Evolutionary conservation across 139 green algal species (phyloP).

Genomic region (Diplosphaera chodatii): DNA sequence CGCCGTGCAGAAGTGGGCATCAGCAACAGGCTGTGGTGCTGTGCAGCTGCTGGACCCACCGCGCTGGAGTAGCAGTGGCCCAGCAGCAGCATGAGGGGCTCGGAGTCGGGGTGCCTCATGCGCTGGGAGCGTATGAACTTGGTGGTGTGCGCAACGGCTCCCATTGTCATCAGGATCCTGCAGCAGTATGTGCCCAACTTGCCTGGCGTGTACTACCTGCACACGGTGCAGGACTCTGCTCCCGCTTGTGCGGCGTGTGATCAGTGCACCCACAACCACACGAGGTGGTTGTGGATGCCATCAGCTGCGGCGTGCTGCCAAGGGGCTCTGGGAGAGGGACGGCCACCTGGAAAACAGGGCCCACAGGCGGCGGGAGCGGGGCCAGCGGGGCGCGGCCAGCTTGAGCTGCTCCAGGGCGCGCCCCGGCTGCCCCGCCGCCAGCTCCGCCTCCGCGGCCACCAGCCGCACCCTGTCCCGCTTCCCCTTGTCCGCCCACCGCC

Average conservation of each 20-base stretch:
- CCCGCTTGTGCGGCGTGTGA: too few relatives aligned
- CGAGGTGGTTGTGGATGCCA: neutral
- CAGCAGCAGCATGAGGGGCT: conserved; percentile 45
- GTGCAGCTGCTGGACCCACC: neutral
- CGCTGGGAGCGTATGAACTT: conserved; percentile 33
- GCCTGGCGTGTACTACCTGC: neutral
- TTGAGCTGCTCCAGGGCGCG: conserved; percentile 21
- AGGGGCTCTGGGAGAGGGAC: too few relatives aligned
- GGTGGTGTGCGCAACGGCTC: conserved; percentile 10
- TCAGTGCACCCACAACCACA: too few relatives aligned
- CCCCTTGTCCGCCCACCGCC: conserved; percentile 11
- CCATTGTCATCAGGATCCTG: conserved; percentile 20
- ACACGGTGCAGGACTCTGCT: too few relatives aligned
- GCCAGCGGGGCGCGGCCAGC: conserved; percentile 19
- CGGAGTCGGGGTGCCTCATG: conserved; percentile 25
- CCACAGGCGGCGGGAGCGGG: conserved; percentile 41
- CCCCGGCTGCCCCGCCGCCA: conserved; percentile 8
- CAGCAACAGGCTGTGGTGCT: neutral
- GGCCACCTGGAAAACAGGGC: conserved; percentile 41
- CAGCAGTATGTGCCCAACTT: conserved; percentile 18
- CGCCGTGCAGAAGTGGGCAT: too few relatives aligned
- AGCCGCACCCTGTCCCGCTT: conserved; percentile 32
- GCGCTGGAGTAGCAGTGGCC: conserved; percentile 36
- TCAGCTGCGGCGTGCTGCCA: neutral
- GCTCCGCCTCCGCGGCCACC: conserved; percentile 19